Conservation (phyloP, 1,284 basidiomycete species). For the Rhodotorula mucilaginosa region DNA sequence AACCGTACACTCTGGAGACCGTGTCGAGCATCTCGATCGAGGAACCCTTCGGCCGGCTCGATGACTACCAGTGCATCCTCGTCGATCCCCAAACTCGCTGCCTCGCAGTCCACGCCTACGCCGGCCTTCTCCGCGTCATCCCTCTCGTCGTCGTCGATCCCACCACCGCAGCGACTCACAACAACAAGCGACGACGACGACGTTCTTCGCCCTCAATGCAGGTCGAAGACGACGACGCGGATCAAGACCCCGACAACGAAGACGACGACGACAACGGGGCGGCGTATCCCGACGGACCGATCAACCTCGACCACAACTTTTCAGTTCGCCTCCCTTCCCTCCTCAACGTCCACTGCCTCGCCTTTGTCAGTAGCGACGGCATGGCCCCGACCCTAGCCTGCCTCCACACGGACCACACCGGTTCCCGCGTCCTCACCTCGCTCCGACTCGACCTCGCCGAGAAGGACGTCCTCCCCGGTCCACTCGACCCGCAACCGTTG, state of each 20-base stretch:
- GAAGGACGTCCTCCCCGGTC: slow-evolving; percentile 31
- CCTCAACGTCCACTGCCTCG: slow-evolving; percentile 35
- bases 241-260: no score
- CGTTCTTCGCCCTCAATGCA: neutral
- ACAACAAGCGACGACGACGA: neutral
- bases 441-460: slow-evolving; percentile 26
- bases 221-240: neutral
- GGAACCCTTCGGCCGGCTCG: slow-evolving; percentile 36
- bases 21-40: slow-evolving; percentile 32
- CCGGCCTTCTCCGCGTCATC: slow-evolving; percentile 42
- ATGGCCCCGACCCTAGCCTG: slow-evolving; percentile 15
- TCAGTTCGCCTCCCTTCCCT: slow-evolving; percentile 39
- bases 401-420: slow-evolving; percentile 23
- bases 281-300: neutral
- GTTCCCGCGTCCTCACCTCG: slow-evolving; percentile 15
- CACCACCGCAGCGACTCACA: neutral
- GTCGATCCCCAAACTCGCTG: slow-evolving; percentile 30
- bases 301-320: slow-evolving; percentile 36
- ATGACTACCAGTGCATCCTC: slow-evolving; percentile 30
- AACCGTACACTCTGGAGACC: slow-evolving; percentile 13
- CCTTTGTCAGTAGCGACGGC: slow-evolving; percentile 16
- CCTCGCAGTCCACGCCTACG: slow-evolving; percentile 42
- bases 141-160: slow-evolving; percentile 29
- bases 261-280: neutral
- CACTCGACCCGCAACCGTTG: slow-evolving; percentile 8